Conservation (phyloP, 1,284 basidiomycete genomes). For the Salmacisia buchloeana region DNA sequence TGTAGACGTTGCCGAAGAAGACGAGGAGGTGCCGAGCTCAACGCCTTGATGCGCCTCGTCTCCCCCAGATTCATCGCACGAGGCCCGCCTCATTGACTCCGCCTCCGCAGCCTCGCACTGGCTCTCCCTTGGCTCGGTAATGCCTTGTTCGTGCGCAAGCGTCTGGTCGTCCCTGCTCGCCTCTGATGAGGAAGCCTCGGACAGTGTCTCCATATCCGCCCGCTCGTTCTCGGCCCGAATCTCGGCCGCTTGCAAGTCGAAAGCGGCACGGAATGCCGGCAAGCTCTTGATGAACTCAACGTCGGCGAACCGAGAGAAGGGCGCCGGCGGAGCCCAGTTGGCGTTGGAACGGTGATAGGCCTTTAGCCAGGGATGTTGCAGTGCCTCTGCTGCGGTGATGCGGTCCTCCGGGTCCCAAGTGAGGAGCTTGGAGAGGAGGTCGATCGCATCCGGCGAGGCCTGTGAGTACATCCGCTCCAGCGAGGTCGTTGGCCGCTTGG, state of each 20-base stretch:
- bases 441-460: slow-evolving; percentile 36
- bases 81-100: slow-evolving; percentile 15
- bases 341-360: slow-evolving; percentile 43
- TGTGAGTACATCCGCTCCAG: slow-evolving; percentile 35
- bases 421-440: slow-evolving; percentile 40
- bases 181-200: background rate
- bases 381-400: slow-evolving; percentile 41
- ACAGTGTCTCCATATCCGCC: slow-evolving; percentile 16
- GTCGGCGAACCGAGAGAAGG: slow-evolving; percentile 40
- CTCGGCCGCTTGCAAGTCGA: slow-evolving; percentile 43
- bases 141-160: slow-evolving; percentile 6
- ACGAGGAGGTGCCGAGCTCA: slow-evolving; percentile 11
- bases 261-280: slow-evolving; percentile 35
- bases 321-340: slow-evolving; percentile 29
- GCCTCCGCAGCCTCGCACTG: background rate
- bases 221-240: slow-evolving; percentile 32
- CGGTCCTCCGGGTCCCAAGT: slow-evolving; percentile 46
- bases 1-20: slow-evolving; percentile 26
- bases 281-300: slow-evolving; percentile 44
- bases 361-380: slow-evolving; percentile 45
- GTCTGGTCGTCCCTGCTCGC: slow-evolving; percentile 8
- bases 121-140: background rate
- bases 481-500: slow-evolving; percentile 27
- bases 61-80: slow-evolving; percentile 11
- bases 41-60: slow-evolving; percentile 21